Evolutionary conservation across 202 grass and related monocot genomes (phyloP).

Genomic region (Panicum hallii): DNA sequence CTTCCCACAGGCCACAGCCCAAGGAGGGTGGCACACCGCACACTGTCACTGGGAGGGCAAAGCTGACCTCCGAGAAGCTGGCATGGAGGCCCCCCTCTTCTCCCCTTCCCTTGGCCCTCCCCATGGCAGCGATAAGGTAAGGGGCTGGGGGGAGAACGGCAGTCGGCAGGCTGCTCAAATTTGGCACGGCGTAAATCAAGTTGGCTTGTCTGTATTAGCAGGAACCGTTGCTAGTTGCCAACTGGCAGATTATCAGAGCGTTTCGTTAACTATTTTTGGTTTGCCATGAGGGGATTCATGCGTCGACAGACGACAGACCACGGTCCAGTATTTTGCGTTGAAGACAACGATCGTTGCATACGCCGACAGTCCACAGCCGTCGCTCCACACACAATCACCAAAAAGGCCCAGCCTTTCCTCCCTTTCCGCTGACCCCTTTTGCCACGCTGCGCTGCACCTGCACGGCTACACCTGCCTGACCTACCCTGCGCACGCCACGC

Average conservation of each 20-base stretch:
- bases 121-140: conserved; percentile 27
- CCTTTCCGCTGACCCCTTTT: conserved; percentile 29
- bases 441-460: conserved; percentile 30
- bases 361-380: not conserved
- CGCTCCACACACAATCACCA: not conserved
- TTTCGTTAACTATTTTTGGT: not conserved
- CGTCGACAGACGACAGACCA: too few relatives aligned
- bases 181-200: conserved; percentile 28
- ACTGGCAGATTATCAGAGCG: not conserved
- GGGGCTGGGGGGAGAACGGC: not conserved
- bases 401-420: not conserved
- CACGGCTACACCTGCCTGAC: conserved; percentile 37
- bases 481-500: conserved; percentile 34
- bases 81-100: not conserved
- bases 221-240: not conserved
- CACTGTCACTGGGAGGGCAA: not conserved
- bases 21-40: not conserved
- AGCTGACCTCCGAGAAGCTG: conserved; percentile 5
- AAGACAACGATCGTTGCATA: not conserved
- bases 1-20: not conserved
- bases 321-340: not conserved
- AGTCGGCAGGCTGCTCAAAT: not conserved
- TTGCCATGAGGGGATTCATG: too few relatives aligned
- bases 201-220: conserved; percentile 15
- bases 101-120: conserved; percentile 1